Percentiles rank a stretch among this genome's conserved stretches.
phyloP scores from a whole-genome alignment of 2,329 filamentous ascomycete genomes.

The Fusarium sp. region DNA sequence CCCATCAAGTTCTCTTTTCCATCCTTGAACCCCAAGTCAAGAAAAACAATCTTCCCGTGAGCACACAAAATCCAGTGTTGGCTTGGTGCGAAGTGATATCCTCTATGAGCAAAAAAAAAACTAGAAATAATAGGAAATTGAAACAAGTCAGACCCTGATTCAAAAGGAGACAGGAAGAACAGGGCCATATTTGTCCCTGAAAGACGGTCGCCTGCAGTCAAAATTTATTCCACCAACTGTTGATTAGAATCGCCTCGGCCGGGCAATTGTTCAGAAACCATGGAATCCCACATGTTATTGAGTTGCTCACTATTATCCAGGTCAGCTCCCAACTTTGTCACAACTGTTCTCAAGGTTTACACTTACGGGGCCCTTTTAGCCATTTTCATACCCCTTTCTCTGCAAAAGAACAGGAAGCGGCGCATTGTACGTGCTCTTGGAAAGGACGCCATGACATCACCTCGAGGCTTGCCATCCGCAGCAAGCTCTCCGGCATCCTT shows the following conservation, averaged over 20 bases:
- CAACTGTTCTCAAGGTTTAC: neutral
- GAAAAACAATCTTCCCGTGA: slow-evolving; percentile 18
- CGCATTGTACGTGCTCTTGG: slow-evolving; percentile 62
- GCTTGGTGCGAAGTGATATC: slow-evolving; percentile 30
- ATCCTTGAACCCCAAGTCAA: slow-evolving; percentile 10
- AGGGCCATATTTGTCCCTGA: neutral
- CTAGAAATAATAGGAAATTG: neutral
- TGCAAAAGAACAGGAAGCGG: slow-evolving; percentile 60
- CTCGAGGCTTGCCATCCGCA: slow-evolving; percentile 50
- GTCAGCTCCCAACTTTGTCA: slow-evolving; percentile 23
- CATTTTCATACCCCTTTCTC: slow-evolving; percentile 54
- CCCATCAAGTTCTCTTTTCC: slow-evolving; percentile 16
- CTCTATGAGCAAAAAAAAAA: slow-evolving; percentile 26
- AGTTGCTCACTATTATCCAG: slow-evolving; percentile 46
- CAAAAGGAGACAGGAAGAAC: neutral
- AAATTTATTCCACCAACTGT: slow-evolving; percentile 39
- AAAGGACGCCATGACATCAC: slow-evolving; percentile 61
- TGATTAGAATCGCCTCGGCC: slow-evolving; percentile 42
- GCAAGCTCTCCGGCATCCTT: slow-evolving; percentile 40
- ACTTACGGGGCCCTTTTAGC: slow-evolving; percentile 54
- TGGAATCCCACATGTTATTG: slow-evolving; percentile 47
- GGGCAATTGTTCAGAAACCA: slow-evolving; percentile 48
- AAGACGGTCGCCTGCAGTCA: neutral
- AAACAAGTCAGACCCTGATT: neutral
- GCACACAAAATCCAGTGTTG: slow-evolving; percentile 38